phyloP scores from a whole-genome alignment of 305 asterid species.

The Fraxinus nigra region DNA sequence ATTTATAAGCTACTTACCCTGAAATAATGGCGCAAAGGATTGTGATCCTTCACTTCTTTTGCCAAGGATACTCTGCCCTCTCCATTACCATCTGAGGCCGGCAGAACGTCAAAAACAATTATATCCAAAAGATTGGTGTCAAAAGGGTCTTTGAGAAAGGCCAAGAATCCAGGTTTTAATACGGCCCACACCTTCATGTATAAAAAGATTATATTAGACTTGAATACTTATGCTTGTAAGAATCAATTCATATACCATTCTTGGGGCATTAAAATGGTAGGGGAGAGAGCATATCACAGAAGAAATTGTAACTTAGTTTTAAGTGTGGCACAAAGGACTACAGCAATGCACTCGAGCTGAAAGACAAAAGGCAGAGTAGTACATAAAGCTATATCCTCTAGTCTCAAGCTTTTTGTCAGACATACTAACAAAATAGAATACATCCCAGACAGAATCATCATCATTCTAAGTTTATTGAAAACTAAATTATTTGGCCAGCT shows the following conservation, averaged over 20 bases:
- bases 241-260: neutral
- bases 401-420: neutral
- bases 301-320: neutral
- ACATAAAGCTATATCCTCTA: neutral
- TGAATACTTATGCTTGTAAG: neutral
- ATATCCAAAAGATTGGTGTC: constrained; percentile 84
- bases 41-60: constrained; percentile 82
- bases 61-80: constrained; percentile 79
- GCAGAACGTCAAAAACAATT: constrained; percentile 89
- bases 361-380: neutral
- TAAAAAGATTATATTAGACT: constrained; percentile 24
- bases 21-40: constrained; percentile 92
- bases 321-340: neutral
- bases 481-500: neutral
- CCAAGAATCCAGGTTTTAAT: constrained; percentile 94
- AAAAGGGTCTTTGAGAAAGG: constrained; percentile 87
- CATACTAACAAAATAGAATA: neutral
- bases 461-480: neutral
- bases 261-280: neutral
- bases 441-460: neutral
- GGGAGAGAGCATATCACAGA: neutral
- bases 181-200: constrained; percentile 94
- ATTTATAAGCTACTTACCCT: constrained; percentile 54
- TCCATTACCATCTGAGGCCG: constrained; percentile 83
- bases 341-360: neutral